A percentile compares a stretch with the other conserved stretches of the same genome.
Conservation (phyloP, 768 basidiomycete genomes). For the Rhizopogon rudus region DNA sequence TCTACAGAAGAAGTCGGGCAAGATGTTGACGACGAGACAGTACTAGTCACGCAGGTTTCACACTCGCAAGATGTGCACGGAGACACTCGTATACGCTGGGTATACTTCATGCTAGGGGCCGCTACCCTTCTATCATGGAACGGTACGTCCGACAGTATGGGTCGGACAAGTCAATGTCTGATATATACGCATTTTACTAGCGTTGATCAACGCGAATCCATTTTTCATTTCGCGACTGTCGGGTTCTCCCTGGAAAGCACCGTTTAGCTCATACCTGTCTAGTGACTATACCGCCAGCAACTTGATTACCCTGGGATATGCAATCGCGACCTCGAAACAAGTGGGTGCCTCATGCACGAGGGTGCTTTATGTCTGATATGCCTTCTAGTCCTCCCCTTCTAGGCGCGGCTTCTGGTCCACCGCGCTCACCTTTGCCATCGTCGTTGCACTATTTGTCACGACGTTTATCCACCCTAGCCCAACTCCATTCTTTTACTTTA, state of each 20-base stretch:
- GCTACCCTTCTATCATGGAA: conserved; percentile 88
- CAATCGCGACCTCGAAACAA: conserved; percentile 63
- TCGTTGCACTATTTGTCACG: conserved; percentile 57
- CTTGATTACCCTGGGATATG: conserved; percentile 69
- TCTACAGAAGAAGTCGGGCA: neutral
- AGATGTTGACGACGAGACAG: neutral
- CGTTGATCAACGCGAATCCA: conserved; percentile 80
- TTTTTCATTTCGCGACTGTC: conserved; percentile 72
- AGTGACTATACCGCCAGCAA: conserved; percentile 59
- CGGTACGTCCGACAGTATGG: conserved; percentile 41
- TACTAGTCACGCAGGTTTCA: neutral
- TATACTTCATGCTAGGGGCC: conserved; percentile 71
- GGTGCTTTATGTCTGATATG: neutral
- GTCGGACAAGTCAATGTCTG: neutral
- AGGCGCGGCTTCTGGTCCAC: conserved; percentile 50
- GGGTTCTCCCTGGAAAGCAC: conserved; percentile 49
- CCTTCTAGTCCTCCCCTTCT: conserved; percentile 52
- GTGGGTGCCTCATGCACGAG: conserved; percentile 33
- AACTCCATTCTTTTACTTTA: conserved; percentile 58
- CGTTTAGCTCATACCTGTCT: conserved; percentile 65
- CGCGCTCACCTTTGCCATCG: conserved; percentile 46
- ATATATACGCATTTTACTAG: conserved; percentile 32
- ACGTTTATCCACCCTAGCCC: conserved; percentile 54
- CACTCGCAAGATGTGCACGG: conserved; percentile 8
- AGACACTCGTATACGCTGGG: conserved; percentile 50